These are phyloP conservation scores for Pythium rhizo-oryzae DNA, from an alignment of 352 stramenopile genomes.

Conservation along the genomic window DNA sequence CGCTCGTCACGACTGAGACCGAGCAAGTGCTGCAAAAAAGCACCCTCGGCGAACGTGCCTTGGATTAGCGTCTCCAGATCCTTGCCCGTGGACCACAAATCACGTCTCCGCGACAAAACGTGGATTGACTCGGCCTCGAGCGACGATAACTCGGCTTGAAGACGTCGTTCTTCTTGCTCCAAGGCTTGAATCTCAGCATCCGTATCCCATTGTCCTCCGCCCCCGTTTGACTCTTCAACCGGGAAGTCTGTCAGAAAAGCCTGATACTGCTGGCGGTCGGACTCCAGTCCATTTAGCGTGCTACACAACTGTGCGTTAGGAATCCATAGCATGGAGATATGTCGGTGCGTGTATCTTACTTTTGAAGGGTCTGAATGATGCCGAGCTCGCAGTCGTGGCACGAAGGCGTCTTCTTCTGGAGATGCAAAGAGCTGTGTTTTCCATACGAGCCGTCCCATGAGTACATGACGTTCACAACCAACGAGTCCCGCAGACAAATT, in stretches of 20 bases:
- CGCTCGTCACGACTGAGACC: conserved; percentile 75
- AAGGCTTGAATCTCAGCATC: conserved; percentile 59
- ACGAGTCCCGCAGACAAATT: too few relatives aligned
- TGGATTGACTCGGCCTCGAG: conserved; percentile 64
- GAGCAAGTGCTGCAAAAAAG: conserved; percentile 77
- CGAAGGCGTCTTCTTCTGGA: conserved; percentile 74
- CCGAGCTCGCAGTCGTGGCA: conserved; percentile 72
- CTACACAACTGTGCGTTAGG: conserved; percentile 29
- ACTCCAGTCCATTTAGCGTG: conserved; percentile 46
- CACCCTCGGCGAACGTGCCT: conserved; percentile 71
- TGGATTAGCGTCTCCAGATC: conserved; percentile 75
- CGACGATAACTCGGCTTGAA: conserved; percentile 54
- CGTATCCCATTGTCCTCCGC: conserved; percentile 37
- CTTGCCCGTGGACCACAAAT: conserved; percentile 74
- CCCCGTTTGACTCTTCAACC: conserved; percentile 34
- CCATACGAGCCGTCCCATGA: neutral
- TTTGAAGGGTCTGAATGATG: conserved; percentile 53
- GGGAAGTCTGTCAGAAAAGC: conserved; percentile 56
- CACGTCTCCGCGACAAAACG: conserved; percentile 54
- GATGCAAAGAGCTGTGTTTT: conserved; percentile 42
- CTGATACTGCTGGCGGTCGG: conserved; percentile 58
- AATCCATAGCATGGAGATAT: neutral
- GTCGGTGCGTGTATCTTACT: conserved; percentile 37
- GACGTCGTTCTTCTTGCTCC: conserved; percentile 59
- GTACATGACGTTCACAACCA: too few relatives aligned